These are phyloP conservation scores for Phaeotremella fagi DNA, from an alignment of 768 basidiomycete species.

Conservation along the genomic window DNA sequence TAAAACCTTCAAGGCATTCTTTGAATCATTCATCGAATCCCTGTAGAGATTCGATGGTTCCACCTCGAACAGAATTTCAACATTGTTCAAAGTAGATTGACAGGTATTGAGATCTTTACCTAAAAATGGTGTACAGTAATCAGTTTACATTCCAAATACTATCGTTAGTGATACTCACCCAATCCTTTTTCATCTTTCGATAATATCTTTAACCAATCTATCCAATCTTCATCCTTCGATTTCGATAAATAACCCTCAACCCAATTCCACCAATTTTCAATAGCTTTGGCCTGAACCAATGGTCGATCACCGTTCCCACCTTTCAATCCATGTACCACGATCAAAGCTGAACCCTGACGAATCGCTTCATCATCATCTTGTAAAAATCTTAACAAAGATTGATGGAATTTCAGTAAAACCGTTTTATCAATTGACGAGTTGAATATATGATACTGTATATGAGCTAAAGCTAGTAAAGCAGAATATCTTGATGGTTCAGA, in stretches of 20 bases:
- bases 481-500: slow-evolving; percentile 30
- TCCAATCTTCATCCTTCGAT: slow-evolving; percentile 6
- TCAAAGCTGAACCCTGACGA: slow-evolving; percentile 17
- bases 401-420: slow-evolving; percentile 11
- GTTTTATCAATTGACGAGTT: not conserved
- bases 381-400: slow-evolving; percentile 21
- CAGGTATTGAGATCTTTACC: too few species aligned
- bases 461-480: slow-evolving; percentile 18
- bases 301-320: not conserved
- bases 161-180: slow-evolving; percentile 11
- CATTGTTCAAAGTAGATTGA: too few species aligned
- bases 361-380: slow-evolving; percentile 45
- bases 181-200: slow-evolving; percentile 2
- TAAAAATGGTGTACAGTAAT: too few species aligned
- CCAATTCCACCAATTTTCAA: slow-evolving; percentile 31
- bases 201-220: slow-evolving; percentile 7
- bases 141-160: too few species aligned
- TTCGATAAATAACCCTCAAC: slow-evolving; percentile 8
- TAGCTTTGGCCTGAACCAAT: slow-evolving; percentile 20
- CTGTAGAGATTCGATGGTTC: slow-evolving; percentile 45
- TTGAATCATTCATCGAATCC: slow-evolving; percentile 28
- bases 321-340: slow-evolving; percentile 19
- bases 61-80: slow-evolving; percentile 39
- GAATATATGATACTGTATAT: slow-evolving; percentile 6
- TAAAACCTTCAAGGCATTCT: slow-evolving; percentile 12